Evolutionary conservation across 441 rosid species (phyloP).

Genomic region (Heliophila coronopifolia): DNA sequence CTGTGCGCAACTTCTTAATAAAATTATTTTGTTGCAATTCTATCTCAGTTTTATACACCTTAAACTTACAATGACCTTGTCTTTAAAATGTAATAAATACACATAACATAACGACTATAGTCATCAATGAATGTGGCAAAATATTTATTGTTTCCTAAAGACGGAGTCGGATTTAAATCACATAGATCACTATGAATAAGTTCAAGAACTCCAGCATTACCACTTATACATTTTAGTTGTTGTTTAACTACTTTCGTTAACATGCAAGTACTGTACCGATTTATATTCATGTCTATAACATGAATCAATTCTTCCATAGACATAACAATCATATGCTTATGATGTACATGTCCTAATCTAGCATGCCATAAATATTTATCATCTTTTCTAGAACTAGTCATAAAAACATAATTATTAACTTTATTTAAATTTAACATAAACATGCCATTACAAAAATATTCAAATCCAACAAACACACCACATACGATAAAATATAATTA

Average conservation of each 20-base stretch:
- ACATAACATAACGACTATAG: neutral
- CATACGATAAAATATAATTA: too few species aligned
- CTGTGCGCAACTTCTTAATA: neutral
- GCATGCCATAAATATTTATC: neutral
- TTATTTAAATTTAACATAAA: slow-evolving; percentile 11
- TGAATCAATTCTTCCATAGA: neutral
- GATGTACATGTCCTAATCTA: neutral
- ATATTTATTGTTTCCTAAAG: slow-evolving; percentile 12
- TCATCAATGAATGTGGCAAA: neutral
- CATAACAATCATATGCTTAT: neutral
- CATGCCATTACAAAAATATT: neutral
- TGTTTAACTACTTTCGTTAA: neutral
- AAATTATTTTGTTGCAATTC: neutral
- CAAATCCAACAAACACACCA: too few species aligned
- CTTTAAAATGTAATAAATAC: neutral
- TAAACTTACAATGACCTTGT: neutral
- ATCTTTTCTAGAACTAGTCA: neutral
- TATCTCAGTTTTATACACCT: neutral
- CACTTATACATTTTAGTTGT: neutral
- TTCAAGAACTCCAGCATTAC: neutral
- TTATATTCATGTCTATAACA: neutral
- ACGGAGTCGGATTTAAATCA: neutral
- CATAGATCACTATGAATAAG: neutral
- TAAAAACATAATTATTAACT: neutral
- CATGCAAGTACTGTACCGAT: neutral